Base-by-base conservation (phyloP, 306 rosid species). In the Glycine soja region DNA sequence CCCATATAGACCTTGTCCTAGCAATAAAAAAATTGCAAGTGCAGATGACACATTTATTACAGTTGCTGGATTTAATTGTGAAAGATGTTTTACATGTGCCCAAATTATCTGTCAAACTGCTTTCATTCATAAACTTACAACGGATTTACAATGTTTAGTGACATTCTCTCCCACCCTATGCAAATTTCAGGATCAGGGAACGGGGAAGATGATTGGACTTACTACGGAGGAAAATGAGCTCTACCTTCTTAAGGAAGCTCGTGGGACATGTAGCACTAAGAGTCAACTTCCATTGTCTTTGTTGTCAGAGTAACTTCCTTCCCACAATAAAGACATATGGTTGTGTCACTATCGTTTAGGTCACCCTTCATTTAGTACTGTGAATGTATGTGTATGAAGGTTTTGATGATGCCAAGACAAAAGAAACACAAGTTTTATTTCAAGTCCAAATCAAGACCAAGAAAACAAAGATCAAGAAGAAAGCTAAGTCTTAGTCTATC, bases 171-270 rank as follows among this genome's bases (percentile, higher is more conserved):
- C 36, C 4, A 8, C 19, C 42, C 0, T 42, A 1, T 67, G 53
- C 8, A 43, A n/a, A 42, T 67, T 40, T 42, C 34, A 42, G n/a
- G 72, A 67, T 15, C 14, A 42, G 3, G n/a, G 72, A 43, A 15
- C 8, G 0, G 32, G 72, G 72, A 67, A 67, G n/a, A 67, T 67
- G 34, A 42, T 67, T n/a, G n/a, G 53, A 67, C 51, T 43, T 42
- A 36, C 53, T 43, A 67, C 8, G 53, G 34, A 42, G 14, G n/a
- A 67, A 1, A 42, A 64, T 13, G 24, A 48, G 0, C 19, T 64
- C 24, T 64, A 64, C 70, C 70, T 14, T 36, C 70, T 64, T 2
- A 11, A 64, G 24, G 11, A 64, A 0, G 24, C 47, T 38, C 6
- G 7, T 4, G 3, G 13, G 34, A 3, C 4, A 0, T 0, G 36